Conservation (phyloP, 257 asterid genomes). For the Nyctanthes arbortristis region DNA sequence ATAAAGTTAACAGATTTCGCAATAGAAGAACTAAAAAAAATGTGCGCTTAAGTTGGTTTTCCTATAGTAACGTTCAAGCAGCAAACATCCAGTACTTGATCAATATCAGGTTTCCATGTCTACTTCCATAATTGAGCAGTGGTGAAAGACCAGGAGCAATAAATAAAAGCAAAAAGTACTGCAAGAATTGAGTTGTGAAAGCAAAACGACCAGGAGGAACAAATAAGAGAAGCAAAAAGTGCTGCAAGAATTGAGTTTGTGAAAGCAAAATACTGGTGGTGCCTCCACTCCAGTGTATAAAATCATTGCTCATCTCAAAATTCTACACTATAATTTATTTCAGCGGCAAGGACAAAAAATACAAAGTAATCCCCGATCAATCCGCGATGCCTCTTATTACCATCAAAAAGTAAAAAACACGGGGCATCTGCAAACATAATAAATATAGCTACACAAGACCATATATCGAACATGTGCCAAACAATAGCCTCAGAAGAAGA, state of each 20-base stretch:
- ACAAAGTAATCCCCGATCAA: conserved; percentile 24
- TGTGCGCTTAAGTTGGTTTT: too few species aligned
- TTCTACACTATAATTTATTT: conserved; percentile 27
- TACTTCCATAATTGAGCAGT: too few species aligned
- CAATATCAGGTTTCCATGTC: too few species aligned
- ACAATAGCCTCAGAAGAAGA: conserved; percentile 17
- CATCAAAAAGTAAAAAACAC: conserved; percentile 32
- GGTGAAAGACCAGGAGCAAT: neutral
- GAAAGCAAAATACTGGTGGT: neutral
- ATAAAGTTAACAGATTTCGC: too few species aligned
- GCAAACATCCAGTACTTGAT: too few species aligned
- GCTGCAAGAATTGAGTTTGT: neutral
- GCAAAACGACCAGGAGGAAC: neutral
- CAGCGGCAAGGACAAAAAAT: conserved; percentile 10
- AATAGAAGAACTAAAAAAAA: too few species aligned
- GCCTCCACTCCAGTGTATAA: neutral
- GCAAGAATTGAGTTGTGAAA: neutral
- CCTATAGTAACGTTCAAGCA: too few species aligned
- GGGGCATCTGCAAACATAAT: conserved; percentile 27
- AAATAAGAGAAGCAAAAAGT: neutral
- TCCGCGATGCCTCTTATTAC: conserved; percentile 48
- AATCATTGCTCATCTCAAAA: conserved; percentile 23
- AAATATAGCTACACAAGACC: conserved; percentile 41
- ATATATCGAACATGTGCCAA: conserved; percentile 28
- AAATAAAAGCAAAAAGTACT: neutral